Evolutionary conservation across 169 alveolate species (phyloP).

Genomic region (Plasmodium cynomolgi): DNA sequence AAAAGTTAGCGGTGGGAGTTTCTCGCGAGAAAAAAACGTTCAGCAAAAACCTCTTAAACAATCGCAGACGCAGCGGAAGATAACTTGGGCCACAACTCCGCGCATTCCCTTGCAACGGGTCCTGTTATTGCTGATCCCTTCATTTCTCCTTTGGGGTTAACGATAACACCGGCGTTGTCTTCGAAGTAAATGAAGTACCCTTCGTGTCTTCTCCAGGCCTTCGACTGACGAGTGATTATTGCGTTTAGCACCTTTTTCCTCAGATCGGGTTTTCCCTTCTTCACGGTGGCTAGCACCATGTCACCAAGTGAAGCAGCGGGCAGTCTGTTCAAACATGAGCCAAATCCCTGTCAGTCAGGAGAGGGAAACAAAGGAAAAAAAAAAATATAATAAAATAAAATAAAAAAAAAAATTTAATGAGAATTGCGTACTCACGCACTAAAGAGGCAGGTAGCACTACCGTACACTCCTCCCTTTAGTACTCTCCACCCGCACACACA

Average conservation of each 20-base stretch:
- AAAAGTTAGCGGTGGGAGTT: neutral
- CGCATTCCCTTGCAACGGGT: conserved; percentile 99
- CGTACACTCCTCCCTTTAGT: neutral
- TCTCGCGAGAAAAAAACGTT: neutral
- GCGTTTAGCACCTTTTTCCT: conserved; percentile 98
- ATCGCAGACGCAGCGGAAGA: conserved; percentile 99
- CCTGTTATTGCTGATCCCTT: conserved; percentile 99
- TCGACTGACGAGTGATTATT: conserved; percentile 98
- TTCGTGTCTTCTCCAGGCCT: conserved; percentile 99
- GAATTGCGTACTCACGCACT: neutral
- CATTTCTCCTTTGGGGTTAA: conserved; percentile 99
- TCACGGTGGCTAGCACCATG: conserved; percentile 97
- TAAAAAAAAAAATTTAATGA: neutral
- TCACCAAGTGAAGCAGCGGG: conserved; percentile 99
- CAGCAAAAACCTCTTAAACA: conserved; percentile 85
- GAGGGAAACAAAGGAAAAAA: conserved; percentile 2
- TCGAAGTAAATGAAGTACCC: conserved; percentile 98
- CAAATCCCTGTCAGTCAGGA: conserved; percentile 88
- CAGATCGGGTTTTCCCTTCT: conserved; percentile 99
- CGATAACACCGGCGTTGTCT: conserved; percentile 99
- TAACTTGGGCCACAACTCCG: conserved; percentile 99
- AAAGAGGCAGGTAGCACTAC: neutral
- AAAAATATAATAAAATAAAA: too few relatives aligned
- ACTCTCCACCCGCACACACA: neutral
- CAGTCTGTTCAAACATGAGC: conserved; percentile 96